phyloP scores from a whole-genome alignment of 768 basidiomycete species.

The Lentinula guzmanii region DNA sequence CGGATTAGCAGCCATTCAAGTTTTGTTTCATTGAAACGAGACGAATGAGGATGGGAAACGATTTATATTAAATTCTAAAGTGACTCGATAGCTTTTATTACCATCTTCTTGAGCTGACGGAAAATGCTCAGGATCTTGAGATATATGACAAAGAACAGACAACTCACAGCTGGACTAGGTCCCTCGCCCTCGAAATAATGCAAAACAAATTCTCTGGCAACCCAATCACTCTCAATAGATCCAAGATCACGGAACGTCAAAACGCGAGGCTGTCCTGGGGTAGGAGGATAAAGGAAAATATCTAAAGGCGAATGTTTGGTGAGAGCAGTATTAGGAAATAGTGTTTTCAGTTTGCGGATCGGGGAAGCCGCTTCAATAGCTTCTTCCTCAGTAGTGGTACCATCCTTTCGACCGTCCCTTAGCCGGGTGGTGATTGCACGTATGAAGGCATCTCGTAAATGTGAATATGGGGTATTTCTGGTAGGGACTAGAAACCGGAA shows the following conservation, averaged over 20 bases:
- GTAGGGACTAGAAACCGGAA: constrained; percentile 60
- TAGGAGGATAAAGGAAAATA: constrained; percentile 58
- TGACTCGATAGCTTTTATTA: constrained; percentile 31
- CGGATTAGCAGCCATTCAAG: neutral
- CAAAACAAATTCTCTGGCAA: constrained; percentile 65
- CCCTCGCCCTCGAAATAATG: constrained; percentile 71
- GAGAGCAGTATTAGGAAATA: constrained; percentile 68
- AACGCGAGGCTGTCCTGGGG: constrained; percentile 40
- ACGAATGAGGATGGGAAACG: neutral
- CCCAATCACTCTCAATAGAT: constrained; percentile 65
- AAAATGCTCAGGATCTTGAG: neutral
- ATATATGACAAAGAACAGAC: neutral
- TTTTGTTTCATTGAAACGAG: neutral
- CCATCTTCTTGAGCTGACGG: constrained; percentile 44
- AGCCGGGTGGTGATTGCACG: constrained; percentile 64
- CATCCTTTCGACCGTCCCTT: constrained; percentile 41
- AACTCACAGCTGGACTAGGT: constrained; percentile 65
- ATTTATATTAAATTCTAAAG: constrained; percentile 20
- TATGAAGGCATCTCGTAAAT: constrained; percentile 80
- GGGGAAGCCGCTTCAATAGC: constrained; percentile 54
- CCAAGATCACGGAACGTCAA: constrained; percentile 72
- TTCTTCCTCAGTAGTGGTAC: constrained; percentile 51
- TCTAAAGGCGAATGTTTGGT: constrained; percentile 66
- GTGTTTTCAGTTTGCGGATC: constrained; percentile 64
- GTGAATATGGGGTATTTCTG: constrained; percentile 68